Base-by-base conservation (phyloP, 75 land plant species). In the Picea sitchensis region DNA sequence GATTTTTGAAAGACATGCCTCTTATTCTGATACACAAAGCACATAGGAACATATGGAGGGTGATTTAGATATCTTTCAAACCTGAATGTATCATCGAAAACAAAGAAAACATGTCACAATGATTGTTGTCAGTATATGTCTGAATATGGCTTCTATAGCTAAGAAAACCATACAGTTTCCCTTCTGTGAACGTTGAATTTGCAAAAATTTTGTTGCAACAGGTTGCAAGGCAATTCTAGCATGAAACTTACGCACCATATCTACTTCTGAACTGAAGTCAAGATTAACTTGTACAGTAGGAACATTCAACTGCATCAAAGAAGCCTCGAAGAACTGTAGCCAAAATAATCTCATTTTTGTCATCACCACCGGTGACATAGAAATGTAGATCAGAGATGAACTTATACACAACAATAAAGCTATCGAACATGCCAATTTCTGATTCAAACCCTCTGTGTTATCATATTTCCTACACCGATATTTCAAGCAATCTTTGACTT, bases 61-160 rank as follows among this genome's bases (percentile, higher is more conserved):
- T 93, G 95, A 44, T 98, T 96, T 61, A 95, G 96, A 89, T 98
- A 98, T 58, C 86, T 86, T 84, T 98, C 99, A 84, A 98, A 98
- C 76, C 98, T 92, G 85, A 98, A 98, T 64, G 90, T 90, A 79
- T 89, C 92, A 72, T 88, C 89, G 84, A 98, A 98, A 61, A 98
- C 98, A 85, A 98, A 98, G 8, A 96, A 62, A 98, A 87, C 94
- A 96, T 97, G 31, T 98, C 99, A 54, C 93, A 71, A 15, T 96
- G 92, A 78, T 90, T 85, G 12, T 95, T 95, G 69, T 98, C 99
- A 41, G 93, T 94, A 77, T 98, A 94, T 59, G 91, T 95, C 99
- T 98, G 95, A 57, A 95, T 95, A 34, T 98, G 98, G 81, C 98
- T 96, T 88, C 99, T 90, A 89, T 86, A 93, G 87, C 99, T 97